Base-by-base conservation (phyloP, 176 grass and related monocot species). In the Lolium multiflorum region DNA sequence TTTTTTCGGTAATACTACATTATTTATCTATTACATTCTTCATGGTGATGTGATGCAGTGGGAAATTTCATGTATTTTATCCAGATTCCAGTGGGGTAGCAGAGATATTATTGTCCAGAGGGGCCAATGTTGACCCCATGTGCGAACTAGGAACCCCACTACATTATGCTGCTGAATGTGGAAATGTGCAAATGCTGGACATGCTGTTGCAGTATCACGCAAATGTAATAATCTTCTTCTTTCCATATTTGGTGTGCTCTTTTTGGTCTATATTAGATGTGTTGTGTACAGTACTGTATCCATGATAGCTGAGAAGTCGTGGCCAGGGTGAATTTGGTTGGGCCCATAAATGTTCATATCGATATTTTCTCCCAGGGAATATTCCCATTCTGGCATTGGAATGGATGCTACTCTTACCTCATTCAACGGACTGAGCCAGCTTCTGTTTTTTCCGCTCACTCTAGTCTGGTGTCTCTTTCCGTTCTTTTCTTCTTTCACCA, bases 111-210 rank as follows among this genome's bases (percentile, higher is more conserved):
- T 37, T 66, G 63, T 66, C 63, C 63, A 66, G 28, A 66, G 63
- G 63, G 63, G 63, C 63, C 26, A 66, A 35, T 35, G 76, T 86
- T 80, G 51, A 86, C 52, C 76, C 84, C 56, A 21, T 86, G 58
- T 22, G 52, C 14, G 28, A 66, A 66, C 28, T 66, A 35, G 63
- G 63, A 66, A 66, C 63, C 28, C 63, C 63, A 0, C 63, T 66
- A 66, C 63, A 66, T 66, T 66, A 35, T 37, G 63, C 63, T 35
- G 28, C 28, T 66, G 63, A 66, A 66, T 66, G 63, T 66, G 63
- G 63, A 37, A 66, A 66, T 14, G 63, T 37, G 26, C 13, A 35
- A 35, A 35, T 37, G 28, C 6, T 66, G 63, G 63, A 66, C 13
- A 16, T 66, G 26, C 63, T 66, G 14, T 35, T 66, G 63, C 63